Conservation (phyloP, 1,139 yeast genomes). For the Blastobotrys malaysiensis region DNA sequence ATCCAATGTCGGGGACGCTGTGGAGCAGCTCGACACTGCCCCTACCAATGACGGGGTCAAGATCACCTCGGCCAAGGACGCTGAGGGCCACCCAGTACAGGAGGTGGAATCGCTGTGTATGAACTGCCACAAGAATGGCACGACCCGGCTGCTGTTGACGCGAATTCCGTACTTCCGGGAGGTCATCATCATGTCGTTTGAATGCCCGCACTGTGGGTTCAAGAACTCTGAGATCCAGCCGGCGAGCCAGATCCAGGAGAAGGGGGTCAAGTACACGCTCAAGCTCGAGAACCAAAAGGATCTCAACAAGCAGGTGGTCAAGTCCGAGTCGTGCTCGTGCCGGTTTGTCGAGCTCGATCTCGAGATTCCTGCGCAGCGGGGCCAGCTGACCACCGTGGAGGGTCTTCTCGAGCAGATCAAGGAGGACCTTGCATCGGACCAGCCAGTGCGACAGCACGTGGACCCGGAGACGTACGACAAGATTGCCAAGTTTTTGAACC, state of each 20-base stretch:
- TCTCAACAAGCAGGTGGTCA: constrained; percentile 85
- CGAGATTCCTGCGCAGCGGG: constrained; percentile 93
- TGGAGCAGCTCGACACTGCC: constrained; percentile 20
- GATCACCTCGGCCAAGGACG: constrained; percentile 50
- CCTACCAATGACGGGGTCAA: constrained; percentile 18
- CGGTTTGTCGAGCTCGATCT: constrained; percentile 79
- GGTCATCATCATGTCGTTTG: constrained; percentile 89
- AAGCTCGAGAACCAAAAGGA: constrained; percentile 69
- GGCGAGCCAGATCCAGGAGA: constrained; percentile 74
- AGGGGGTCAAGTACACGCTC: constrained; percentile 71
- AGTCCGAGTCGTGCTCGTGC: constrained; percentile 82
- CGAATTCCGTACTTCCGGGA: constrained; percentile 90
- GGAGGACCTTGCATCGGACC: constrained; percentile 76
- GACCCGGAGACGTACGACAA: constrained; percentile 75
- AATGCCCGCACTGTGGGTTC: constrained; percentile 91
- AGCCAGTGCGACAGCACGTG: constrained; percentile 60
- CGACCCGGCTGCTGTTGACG: constrained; percentile 77
- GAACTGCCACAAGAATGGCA: constrained; percentile 87
- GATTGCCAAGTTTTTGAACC: constrained; percentile 62
- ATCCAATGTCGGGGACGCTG: constrained; percentile 26
- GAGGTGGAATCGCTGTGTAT: constrained; percentile 93
- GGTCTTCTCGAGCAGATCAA: constrained; percentile 81
- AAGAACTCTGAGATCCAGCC: constrained; percentile 92
- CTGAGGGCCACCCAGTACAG: constrained; percentile 95
- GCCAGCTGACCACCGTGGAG: constrained; percentile 88